phyloP scores from a whole-genome alignment of 345 rosid genomes.

The Rhodamnia argentea region DNA sequence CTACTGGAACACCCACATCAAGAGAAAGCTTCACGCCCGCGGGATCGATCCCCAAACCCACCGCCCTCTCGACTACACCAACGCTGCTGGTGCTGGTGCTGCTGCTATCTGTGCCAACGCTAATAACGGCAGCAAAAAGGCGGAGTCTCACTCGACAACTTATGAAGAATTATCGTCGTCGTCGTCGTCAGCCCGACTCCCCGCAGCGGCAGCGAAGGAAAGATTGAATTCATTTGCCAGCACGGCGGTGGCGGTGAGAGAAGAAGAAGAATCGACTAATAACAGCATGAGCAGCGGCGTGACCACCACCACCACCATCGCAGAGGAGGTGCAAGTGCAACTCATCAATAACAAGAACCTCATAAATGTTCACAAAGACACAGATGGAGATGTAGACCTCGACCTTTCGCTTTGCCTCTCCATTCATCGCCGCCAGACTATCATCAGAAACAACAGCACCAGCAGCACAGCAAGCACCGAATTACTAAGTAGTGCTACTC shows the following conservation, averaged over 20 bases:
- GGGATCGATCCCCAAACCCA: conserved; percentile 8
- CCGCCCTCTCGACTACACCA: neutral
- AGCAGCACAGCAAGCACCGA: neutral
- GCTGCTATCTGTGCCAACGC: neutral
- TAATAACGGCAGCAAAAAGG: neutral
- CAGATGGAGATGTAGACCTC: neutral
- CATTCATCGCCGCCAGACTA: neutral
- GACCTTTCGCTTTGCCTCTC: neutral
- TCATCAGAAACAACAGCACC: neutral
- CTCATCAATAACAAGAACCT: neutral
- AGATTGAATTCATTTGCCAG: neutral
- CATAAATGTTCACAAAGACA: neutral
- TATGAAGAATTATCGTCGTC: neutral
- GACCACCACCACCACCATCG: neutral
- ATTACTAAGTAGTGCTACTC: neutral
- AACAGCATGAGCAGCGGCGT: neutral
- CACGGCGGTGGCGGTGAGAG: neutral
- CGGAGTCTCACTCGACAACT: neutral
- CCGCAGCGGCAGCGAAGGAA: neutral
- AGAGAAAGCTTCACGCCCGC: conserved; percentile 1
- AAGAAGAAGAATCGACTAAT: neutral
- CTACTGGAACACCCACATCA: conserved; percentile 7
- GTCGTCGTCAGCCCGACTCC: neutral
- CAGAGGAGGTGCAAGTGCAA: neutral
- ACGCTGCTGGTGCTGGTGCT: neutral